These are phyloP conservation scores for Leccinum arenicola DNA, from an alignment of 768 basidiomycete genomes.

Conservation along the genomic window DNA sequence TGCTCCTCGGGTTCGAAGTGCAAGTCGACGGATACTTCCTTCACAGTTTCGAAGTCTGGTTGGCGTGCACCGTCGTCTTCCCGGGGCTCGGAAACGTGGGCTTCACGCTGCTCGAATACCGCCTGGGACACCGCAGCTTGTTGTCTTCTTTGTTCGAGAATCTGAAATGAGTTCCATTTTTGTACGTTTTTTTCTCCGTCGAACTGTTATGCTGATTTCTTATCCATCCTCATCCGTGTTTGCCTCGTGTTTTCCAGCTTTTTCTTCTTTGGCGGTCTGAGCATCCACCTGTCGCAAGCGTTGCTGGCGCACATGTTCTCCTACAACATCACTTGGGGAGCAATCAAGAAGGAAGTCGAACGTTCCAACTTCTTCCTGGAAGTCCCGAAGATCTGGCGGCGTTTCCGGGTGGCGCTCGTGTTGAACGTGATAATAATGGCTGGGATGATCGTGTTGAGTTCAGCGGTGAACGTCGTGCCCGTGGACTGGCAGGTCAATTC, in stretches of 20 bases:
- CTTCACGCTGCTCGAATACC: constrained; percentile 73
- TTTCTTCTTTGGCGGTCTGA: constrained; percentile 57
- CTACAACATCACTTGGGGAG: constrained; percentile 58
- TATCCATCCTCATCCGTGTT: background rate
- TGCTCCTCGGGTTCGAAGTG: constrained; percentile 70
- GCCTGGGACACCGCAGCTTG: constrained; percentile 47
- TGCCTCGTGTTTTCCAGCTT: constrained; percentile 23
- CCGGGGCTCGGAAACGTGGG: constrained; percentile 71
- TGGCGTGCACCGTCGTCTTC: constrained; percentile 75
- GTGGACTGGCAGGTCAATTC: constrained; percentile 63
- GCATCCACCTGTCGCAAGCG: constrained; percentile 50
- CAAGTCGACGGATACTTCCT: constrained; percentile 72
- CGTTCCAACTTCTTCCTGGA: constrained; percentile 91
- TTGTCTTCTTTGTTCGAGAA: constrained; percentile 25
- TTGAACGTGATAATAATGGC: constrained; percentile 48
- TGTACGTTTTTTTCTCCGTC: constrained; percentile 21
- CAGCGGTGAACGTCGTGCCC: constrained; percentile 46
- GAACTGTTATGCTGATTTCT: background rate
- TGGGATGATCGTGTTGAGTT: constrained; percentile 56
- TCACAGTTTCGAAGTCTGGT: constrained; percentile 78
- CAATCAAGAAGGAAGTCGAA: constrained; percentile 80
- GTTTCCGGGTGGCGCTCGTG: constrained; percentile 66
- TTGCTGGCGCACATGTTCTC: constrained; percentile 56
- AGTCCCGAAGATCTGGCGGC: constrained; percentile 76
- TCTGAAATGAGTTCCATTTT: constrained; percentile 36